A percentile compares a stretch with the other conserved stretches of the same genome.
Evolutionary conservation across 1,139 yeast genomes (phyloP).

Genomic region (Taphrina sp.): DNA sequence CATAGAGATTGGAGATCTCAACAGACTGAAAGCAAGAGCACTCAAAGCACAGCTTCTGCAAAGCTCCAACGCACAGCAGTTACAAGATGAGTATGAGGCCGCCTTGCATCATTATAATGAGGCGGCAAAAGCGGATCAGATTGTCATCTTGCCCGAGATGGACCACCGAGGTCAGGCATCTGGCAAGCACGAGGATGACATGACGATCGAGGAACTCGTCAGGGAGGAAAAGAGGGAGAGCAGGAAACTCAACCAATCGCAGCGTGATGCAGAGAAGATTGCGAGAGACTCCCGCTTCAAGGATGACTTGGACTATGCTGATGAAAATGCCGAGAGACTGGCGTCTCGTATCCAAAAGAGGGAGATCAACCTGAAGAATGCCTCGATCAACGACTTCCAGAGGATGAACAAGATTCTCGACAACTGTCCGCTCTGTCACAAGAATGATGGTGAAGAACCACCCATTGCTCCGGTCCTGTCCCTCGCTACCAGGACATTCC

Average conservation of each 20-base stretch:
- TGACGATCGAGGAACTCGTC: constrained; percentile 48
- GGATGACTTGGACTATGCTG: constrained; percentile 47
- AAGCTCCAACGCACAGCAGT: constrained; percentile 38
- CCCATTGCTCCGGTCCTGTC: constrained; percentile 42
- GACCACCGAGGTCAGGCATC: constrained; percentile 35
- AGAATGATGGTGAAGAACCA: constrained; percentile 41
- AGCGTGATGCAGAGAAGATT: constrained; percentile 43
- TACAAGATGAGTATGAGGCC: constrained; percentile 43
- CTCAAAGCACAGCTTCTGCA: constrained; percentile 46
- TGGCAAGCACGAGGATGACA: constrained; percentile 40
- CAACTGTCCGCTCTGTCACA: constrained; percentile 48
- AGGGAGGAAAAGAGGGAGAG: constrained; percentile 45
- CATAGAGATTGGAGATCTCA: constrained; percentile 28
- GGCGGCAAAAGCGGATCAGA: constrained; percentile 5
- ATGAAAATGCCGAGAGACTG: constrained; percentile 48
- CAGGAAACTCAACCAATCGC: constrained; percentile 40
- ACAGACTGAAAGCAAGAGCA: constrained; percentile 44
- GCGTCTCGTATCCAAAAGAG: constrained; percentile 42
- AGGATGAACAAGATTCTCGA: constrained; percentile 44
- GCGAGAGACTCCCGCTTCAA: constrained; percentile 46
- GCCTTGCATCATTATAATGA: constrained; percentile 32
- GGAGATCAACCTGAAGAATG: constrained; percentile 41
- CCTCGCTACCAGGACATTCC: constrained; percentile 43
- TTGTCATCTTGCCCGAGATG: constrained; percentile 36
- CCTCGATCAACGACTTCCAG: constrained; percentile 41